Evolutionary conservation across 768 basidiomycete species (phyloP).

Genomic region (Suillus fuscotomentosus): DNA sequence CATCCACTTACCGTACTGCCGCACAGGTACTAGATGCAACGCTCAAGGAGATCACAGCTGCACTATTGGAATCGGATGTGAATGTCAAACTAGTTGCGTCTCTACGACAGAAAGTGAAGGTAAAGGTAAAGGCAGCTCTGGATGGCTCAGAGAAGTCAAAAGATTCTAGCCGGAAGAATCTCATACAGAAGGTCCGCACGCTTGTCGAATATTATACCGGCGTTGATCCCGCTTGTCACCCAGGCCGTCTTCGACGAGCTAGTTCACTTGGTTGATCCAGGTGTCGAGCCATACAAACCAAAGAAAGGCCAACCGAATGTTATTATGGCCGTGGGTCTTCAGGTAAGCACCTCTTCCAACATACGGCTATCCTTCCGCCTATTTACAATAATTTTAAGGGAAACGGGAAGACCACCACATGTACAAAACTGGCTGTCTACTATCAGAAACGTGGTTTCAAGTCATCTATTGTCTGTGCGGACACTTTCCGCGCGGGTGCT

Average conservation of each 20-base stretch:
- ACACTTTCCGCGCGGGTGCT: constrained; percentile 98
- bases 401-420: constrained; percentile 98
- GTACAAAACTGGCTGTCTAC: constrained; percentile 97
- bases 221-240: constrained; percentile 13
- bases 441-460: constrained; percentile 97
- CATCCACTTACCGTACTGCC: constrained; percentile 12
- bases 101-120: constrained; percentile 85
- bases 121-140: constrained; percentile 80
- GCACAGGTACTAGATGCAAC: constrained; percentile 86
- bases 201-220: neutral
- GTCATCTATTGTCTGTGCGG: constrained; percentile 96
- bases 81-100: constrained; percentile 95
- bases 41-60: constrained; percentile 93
- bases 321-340: constrained; percentile 96
- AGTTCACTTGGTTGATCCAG: constrained; percentile 92
- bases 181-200: constrained; percentile 81
- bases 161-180: constrained; percentile 78
- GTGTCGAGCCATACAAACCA: constrained; percentile 93
- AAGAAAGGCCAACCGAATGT: constrained; percentile 93
- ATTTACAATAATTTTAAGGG: constrained; percentile 50
- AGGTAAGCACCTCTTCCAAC: constrained; percentile 48
- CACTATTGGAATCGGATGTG: constrained; percentile 94
- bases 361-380: neutral
- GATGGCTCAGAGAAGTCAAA: constrained; percentile 74
- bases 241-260: constrained; percentile 97